These are phyloP conservation scores for Fusarium equiseti DNA, from an alignment of 2,329 filamentous ascomycete species.

Conservation along the genomic window DNA sequence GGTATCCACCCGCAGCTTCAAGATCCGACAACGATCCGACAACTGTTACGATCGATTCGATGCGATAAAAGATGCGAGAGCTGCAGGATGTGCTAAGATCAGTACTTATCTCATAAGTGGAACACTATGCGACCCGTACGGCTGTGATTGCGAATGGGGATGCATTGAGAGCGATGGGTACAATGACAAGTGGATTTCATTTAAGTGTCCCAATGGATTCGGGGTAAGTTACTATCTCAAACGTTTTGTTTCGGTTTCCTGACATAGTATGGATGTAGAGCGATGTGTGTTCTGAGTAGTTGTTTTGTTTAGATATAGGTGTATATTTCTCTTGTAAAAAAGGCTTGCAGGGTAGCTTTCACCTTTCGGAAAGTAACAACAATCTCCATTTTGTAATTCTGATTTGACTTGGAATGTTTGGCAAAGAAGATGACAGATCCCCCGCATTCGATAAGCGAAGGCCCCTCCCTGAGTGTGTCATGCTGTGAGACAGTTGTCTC, in stretches of 20 bases:
- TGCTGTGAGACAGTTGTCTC: neutral
- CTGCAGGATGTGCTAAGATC: neutral
- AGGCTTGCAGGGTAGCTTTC: accelerated
- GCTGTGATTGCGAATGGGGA: slow-evolving; percentile 7
- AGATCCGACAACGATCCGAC: neutral
- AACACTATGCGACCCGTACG: neutral
- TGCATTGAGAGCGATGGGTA: slow-evolving; percentile 7
- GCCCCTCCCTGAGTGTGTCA: accelerated
- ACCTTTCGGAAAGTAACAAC: accelerated
- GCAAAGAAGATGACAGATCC: neutral
- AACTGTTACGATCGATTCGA: neutral
- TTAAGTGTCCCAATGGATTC: slow-evolving; percentile 3
- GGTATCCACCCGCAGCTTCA: neutral
- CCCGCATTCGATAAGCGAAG: neutral
- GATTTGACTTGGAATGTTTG: neutral
- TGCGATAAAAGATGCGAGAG: neutral
- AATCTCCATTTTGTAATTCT: accelerated
- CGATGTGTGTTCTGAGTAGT: neutral
- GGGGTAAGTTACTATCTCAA: neutral
- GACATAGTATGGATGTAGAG: neutral
- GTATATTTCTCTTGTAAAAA: neutral
- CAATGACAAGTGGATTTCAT: neutral
- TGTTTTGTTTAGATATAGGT: neutral
- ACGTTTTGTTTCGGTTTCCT: accelerated
- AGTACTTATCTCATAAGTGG: neutral